These are phyloP conservation scores for Teunomyces panamensis DNA, from an alignment of 805 yeast species.

Conservation along the genomic window DNA sequence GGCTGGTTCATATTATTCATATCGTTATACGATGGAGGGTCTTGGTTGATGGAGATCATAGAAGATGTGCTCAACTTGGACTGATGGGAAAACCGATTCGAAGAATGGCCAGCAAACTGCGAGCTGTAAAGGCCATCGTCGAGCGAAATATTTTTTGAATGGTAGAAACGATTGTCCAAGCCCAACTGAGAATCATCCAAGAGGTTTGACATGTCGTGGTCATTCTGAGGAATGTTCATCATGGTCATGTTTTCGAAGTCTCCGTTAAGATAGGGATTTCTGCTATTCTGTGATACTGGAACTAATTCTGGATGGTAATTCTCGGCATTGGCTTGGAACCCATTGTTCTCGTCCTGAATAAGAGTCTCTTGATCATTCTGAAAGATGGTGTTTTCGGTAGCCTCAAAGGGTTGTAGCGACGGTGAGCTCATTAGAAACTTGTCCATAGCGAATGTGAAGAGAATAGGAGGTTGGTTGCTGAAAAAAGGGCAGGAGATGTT, in stretches of 20 bases:
- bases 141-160: slow-evolving; percentile 20
- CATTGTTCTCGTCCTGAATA: not conserved
- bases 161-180: slow-evolving; percentile 11
- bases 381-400: slow-evolving; percentile 6
- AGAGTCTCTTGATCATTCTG: slow-evolving; percentile 1
- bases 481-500: not conserved
- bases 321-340: slow-evolving; percentile 3
- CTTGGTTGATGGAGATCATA: slow-evolving; percentile 21
- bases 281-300: slow-evolving; percentile 11
- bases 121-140: slow-evolving; percentile 16
- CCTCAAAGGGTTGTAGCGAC: slow-evolving; percentile 32
- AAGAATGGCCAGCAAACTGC: slow-evolving; percentile 1
- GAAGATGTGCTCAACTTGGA: slow-evolving; percentile 21
- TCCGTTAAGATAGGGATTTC: not conserved
- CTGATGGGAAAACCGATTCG: slow-evolving; percentile 12
- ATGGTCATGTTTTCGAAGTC: slow-evolving; percentile 5
- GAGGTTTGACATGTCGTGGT: not conserved
- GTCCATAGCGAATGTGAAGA: slow-evolving; percentile 24
- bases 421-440: slow-evolving; percentile 41
- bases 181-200: slow-evolving; percentile 4
- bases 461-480: too few relatives aligned
- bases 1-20: not conserved
- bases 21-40: slow-evolving; percentile 13
- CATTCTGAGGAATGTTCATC: slow-evolving; percentile 2
- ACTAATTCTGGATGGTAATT: slow-evolving; percentile 10